These are phyloP conservation scores for Teunomyces funiuensis DNA, from an alignment of 805 yeast genomes.

Conservation along the genomic window DNA sequence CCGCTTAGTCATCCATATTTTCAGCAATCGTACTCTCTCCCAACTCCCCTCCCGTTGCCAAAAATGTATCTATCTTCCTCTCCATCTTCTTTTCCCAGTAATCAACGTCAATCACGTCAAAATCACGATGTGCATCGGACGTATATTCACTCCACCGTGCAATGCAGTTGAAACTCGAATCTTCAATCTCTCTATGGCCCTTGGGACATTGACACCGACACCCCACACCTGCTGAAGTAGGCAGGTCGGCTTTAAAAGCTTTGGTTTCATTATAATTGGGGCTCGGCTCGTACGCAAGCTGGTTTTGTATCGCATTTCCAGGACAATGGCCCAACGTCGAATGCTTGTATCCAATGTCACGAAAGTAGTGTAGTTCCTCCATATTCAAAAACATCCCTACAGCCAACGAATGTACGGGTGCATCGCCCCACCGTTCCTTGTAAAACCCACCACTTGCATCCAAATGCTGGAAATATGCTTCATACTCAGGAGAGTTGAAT, in stretches of 20 bases:
- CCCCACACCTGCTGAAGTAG: conserved; percentile 57
- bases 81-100: conserved; percentile 16
- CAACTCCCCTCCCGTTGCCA: conserved; percentile 12
- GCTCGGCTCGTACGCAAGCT: conserved; percentile 34
- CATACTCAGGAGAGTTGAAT: conserved; percentile 67
- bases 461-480: conserved; percentile 63
- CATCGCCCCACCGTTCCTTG: conserved; percentile 96
- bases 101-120: conserved; percentile 15
- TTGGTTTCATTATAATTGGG: background rate
- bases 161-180: conserved; percentile 17
- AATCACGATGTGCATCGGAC: conserved; percentile 15
- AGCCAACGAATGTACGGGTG: conserved; percentile 89
- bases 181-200: conserved; percentile 17
- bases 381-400: conserved; percentile 70
- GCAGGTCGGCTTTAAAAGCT: conserved; percentile 17
- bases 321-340: conserved; percentile 86
- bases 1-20: too few relatives aligned
- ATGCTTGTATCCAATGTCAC: conserved; percentile 90
- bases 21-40: conserved; percentile 6
- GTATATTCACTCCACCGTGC: conserved; percentile 17
- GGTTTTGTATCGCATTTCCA: conserved; percentile 46
- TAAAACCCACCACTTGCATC: conserved; percentile 82
- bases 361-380: conserved; percentile 79
- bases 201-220: conserved; percentile 83
- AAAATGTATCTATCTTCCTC: conserved; percentile 9